phyloP scores from a whole-genome alignment of 116 monocot species.

The Papilionanthe hybrid region DNA sequence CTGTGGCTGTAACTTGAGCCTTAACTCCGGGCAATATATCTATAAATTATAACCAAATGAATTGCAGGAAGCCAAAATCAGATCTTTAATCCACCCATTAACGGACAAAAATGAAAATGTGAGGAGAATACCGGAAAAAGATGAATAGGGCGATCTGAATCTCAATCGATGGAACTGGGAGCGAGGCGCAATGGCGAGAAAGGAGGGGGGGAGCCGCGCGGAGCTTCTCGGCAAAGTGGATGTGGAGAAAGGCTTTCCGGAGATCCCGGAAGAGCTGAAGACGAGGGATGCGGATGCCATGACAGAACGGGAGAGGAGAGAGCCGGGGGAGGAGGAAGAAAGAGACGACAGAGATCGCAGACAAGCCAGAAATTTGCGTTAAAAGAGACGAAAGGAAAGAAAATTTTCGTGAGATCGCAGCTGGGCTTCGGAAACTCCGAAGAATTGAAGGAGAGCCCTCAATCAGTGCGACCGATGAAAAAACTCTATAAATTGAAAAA shows the following conservation, averaged over 20 bases:
- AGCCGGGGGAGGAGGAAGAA: too few relatives aligned
- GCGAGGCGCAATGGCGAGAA: too few relatives aligned
- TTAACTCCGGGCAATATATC: conserved; percentile 29
- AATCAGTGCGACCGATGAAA: too few relatives aligned
- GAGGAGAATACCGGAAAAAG: too few relatives aligned
- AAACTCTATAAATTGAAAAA: too few relatives aligned
- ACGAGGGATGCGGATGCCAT: conserved; percentile 17
- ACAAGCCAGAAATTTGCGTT: neutral
- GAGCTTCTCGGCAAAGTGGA: neutral
- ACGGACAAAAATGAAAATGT: too few relatives aligned
- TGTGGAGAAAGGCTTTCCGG: neutral
- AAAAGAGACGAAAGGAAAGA: neutral
- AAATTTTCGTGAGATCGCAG: neutral
- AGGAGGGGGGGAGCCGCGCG: neutral
- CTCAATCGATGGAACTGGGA: too few relatives aligned
- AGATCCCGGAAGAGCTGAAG: conserved; percentile 8
- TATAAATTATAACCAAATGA: conserved; percentile 5
- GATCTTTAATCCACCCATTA: too few relatives aligned
- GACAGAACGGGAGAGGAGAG: too few relatives aligned
- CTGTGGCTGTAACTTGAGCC: conserved; percentile 50
- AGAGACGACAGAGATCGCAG: too few relatives aligned
- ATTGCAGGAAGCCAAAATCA: neutral
- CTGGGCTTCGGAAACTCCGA: neutral
- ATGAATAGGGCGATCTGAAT: too few relatives aligned
- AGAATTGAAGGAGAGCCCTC: neutral